Evolutionary conservation across 495 filamentous ascomycete species (phyloP).

Genomic region (Aspergillus diversus): DNA sequence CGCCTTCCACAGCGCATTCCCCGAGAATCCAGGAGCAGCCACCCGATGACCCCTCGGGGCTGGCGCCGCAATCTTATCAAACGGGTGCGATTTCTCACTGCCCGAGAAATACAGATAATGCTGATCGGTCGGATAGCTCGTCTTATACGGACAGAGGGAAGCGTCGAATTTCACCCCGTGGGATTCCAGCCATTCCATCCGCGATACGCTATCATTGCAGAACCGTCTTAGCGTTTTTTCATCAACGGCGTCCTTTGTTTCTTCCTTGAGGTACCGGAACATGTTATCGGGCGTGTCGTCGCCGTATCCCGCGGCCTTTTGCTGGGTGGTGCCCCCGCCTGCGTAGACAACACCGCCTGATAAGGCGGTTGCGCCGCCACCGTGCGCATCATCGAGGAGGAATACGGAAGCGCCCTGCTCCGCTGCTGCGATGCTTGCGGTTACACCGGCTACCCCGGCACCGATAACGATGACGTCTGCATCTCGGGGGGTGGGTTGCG

Average conservation of each 20-base stretch:
- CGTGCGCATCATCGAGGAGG: not conserved
- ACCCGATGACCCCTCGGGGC: not conserved
- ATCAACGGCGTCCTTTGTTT: not conserved
- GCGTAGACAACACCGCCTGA: not conserved
- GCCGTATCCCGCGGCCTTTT: not conserved
- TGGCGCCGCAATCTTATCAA: not conserved
- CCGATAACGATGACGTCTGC: not conserved
- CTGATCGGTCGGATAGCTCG: not conserved
- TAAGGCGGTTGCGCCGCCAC: not conserved
- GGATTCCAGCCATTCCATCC: not conserved
- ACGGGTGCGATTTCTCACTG: not conserved
- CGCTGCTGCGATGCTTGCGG: not conserved
- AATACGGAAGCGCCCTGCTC: not conserved
- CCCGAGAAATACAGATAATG: not conserved
- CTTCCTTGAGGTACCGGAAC: not conserved
- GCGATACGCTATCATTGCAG: not conserved
- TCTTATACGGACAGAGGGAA: not conserved
- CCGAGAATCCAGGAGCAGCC: not conserved
- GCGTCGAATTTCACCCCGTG: not conserved
- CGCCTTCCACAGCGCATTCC: not conserved
- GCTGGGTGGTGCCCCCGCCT: not conserved
- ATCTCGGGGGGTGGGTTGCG: no score
- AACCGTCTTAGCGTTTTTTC: not conserved
- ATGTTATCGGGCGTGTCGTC: not conserved
- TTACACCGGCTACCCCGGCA: not conserved